Evolutionary conservation across 1,139 yeast species (phyloP).

Genomic region (Debaryomycetaceae sp.): DNA sequence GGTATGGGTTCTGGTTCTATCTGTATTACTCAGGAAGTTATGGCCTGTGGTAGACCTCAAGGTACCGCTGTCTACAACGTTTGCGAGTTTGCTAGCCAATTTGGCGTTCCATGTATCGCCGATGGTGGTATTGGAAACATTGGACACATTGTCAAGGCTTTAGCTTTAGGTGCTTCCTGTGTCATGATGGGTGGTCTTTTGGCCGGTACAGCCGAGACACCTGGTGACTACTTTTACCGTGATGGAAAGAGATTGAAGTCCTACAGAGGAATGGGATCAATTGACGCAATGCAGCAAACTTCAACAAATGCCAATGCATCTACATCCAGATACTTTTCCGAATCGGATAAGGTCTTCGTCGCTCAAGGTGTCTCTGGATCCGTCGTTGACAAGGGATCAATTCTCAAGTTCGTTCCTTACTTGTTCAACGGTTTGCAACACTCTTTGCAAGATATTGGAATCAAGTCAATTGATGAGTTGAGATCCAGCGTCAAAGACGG

Average conservation of each 20-base stretch:
- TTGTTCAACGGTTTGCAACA: constrained; percentile 95
- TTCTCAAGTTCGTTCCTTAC: constrained; percentile 91
- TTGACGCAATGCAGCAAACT: constrained; percentile 98
- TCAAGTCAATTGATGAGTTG: constrained; percentile 59
- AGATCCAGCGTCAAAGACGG: constrained; percentile 65
- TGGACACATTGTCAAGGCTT: constrained; percentile 96
- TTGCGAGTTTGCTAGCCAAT: constrained; percentile 79
- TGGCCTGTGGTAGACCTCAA: constrained; percentile 99
- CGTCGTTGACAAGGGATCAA: constrained; percentile 95
- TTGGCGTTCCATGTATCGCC: constrained; percentile 96
- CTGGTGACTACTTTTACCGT: constrained; percentile 96
- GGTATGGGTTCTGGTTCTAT: constrained; percentile 99
- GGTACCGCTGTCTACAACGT: constrained; percentile 94
- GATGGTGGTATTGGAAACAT: constrained; percentile 99
- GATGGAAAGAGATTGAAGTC: constrained; percentile 97
- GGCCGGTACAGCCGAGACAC: constrained; percentile 98
- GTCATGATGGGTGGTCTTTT: constrained; percentile 99
- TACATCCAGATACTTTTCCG: constrained; percentile 96
- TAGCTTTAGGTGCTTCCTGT: constrained; percentile 94
- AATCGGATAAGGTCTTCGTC: constrained; percentile 89
- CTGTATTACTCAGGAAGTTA: constrained; percentile 98
- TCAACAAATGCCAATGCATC: constrained; percentile 89
- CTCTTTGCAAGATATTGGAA: constrained; percentile 98
- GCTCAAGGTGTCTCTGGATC: constrained; percentile 99
- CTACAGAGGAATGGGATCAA: constrained; percentile 99